Percentiles rank a stretch among this genome's conserved stretches.
Evolutionary conservation across 2,329 filamentous ascomycete species (phyloP).

Genomic region (Aplosporella prunicola): DNA sequence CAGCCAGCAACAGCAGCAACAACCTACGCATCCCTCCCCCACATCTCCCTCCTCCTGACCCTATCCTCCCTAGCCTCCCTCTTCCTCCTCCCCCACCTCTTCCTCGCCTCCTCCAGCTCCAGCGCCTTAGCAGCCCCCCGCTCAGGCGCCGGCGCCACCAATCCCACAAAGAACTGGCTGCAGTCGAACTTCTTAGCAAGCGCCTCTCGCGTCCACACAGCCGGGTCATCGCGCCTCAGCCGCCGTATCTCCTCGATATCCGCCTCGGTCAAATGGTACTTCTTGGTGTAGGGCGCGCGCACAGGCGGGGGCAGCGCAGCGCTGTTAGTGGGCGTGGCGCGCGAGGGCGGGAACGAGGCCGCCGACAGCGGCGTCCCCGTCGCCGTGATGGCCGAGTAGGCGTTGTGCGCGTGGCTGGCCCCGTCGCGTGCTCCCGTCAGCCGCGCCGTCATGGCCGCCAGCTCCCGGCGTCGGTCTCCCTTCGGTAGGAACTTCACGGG

Average conservation of each 20-base stretch:
- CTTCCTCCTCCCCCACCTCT: conserved; percentile 52
- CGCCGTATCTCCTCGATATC: conserved; percentile 51
- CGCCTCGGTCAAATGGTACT: conserved; percentile 49
- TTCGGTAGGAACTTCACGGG: conserved; percentile 55
- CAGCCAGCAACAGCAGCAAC: neutral
- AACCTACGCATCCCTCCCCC: conserved; percentile 48
- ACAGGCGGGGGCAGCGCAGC: conserved; percentile 40
- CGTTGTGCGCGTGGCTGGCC: conserved; percentile 16
- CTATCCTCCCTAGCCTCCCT: conserved; percentile 53
- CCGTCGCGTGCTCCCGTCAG: conserved; percentile 11
- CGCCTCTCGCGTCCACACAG: conserved; percentile 48
- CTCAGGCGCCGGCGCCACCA: conserved; percentile 42
- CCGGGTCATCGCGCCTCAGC: conserved; percentile 46
- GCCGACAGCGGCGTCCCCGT: conserved; percentile 23
- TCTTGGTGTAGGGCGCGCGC: conserved; percentile 44
- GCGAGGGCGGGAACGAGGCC: conserved; percentile 16
- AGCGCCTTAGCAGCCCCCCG: conserved; percentile 35
- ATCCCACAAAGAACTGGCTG: conserved; percentile 51
- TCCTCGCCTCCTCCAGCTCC: conserved; percentile 47
- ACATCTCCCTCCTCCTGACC: conserved; percentile 48
- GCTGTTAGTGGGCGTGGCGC: conserved; percentile 17
- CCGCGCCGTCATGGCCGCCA: conserved; percentile 31
- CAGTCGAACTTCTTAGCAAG: conserved; percentile 56
- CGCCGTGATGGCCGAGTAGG: conserved; percentile 18
- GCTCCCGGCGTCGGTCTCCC: conserved; percentile 44